A percentile compares a stretch with the other conserved stretches of the same genome.
phyloP scores from a whole-genome alignment of 768 basidiomycete species.

The Lepiota venenata region DNA sequence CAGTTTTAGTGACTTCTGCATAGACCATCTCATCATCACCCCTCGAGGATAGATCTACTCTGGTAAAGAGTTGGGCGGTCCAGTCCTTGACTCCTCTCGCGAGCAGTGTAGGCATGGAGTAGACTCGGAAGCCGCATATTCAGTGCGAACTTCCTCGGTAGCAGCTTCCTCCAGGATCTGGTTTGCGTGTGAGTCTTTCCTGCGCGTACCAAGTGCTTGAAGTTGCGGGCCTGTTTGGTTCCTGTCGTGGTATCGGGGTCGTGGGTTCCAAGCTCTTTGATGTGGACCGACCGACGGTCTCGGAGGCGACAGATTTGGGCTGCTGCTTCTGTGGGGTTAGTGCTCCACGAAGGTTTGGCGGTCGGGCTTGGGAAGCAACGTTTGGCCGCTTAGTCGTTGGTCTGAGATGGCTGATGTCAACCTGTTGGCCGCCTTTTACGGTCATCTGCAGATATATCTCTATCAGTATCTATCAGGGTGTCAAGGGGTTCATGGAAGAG shows the following conservation, averaged over 20 bases:
- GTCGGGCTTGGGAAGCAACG: neutral
- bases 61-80: slow-evolving; percentile 17
- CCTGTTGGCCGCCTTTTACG: neutral
- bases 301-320: slow-evolving; percentile 7
- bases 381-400: slow-evolving; percentile 4
- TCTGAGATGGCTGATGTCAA: slow-evolving; percentile 8
- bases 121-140: slow-evolving; percentile 24
- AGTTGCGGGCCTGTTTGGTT: slow-evolving; percentile 11
- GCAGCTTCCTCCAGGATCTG: slow-evolving; percentile 16
- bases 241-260: no score
- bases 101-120: slow-evolving; percentile 22
- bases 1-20: slow-evolving; percentile 14
- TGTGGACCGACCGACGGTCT: neutral
- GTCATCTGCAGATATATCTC: neutral
- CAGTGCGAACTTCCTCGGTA: slow-evolving; percentile 17
- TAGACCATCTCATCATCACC: slow-evolving; percentile 14
- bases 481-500: neutral
- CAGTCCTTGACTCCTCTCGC: no score
- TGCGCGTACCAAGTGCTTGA: slow-evolving; percentile 14
- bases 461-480: neutral
- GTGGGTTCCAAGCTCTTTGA: neutral
- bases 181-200: slow-evolving; percentile 19
- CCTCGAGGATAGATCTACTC: slow-evolving; percentile 1
- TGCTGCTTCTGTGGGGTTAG: slow-evolving; percentile 12
- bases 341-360: slow-evolving; percentile 21